A percentile compares a stretch with the other conserved stretches of the same genome.
These are phyloP conservation scores for Stylonectria norvegica DNA, from an alignment of 2,329 filamentous ascomycete genomes.

Conservation along the genomic window DNA sequence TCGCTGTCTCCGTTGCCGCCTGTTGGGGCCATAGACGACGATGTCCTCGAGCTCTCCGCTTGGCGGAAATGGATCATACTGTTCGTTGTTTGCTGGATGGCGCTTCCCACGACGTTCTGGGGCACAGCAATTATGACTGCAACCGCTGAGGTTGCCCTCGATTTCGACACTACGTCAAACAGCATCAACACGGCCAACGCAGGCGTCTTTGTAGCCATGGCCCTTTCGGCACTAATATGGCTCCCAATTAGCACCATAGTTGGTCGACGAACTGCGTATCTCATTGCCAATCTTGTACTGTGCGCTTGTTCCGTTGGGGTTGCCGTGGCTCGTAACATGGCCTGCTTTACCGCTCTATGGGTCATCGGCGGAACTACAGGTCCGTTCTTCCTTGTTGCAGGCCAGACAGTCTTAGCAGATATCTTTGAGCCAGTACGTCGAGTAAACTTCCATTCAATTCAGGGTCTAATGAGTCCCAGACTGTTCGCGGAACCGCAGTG, in stretches of 20 bases:
- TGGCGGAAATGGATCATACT: conserved; percentile 29
- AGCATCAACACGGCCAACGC: conserved; percentile 24
- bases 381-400: conserved; percentile 25
- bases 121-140: conserved; percentile 26
- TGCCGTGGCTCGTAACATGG: conserved; percentile 18
- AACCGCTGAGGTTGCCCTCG: conserved; percentile 16
- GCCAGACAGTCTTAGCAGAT: conserved; percentile 25
- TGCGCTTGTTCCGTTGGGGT: conserved; percentile 22
- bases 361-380: conserved; percentile 24
- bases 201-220: conserved; percentile 23
- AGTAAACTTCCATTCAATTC: background rate
- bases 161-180: conserved; percentile 7
- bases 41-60: conserved; percentile 15
- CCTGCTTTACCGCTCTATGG: conserved; percentile 22
- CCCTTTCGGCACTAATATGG: conserved; percentile 24
- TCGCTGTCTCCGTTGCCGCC: conserved; percentile 4
- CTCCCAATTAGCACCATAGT: conserved; percentile 24
- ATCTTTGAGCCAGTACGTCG: conserved; percentile 24
- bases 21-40: conserved; percentile 17
- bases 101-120: conserved; percentile 28
- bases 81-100: conserved; percentile 29
- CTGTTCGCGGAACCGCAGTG: conserved; percentile 22
- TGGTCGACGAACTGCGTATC: conserved; percentile 20
- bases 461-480: conserved; percentile 11
- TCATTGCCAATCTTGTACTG: conserved; percentile 22